Percentiles rank a stretch among this genome's conserved stretches.
Evolutionary conservation across 192 early-diverging fungal species (phyloP).

Genomic region (Linnemannia hyalina): DNA sequence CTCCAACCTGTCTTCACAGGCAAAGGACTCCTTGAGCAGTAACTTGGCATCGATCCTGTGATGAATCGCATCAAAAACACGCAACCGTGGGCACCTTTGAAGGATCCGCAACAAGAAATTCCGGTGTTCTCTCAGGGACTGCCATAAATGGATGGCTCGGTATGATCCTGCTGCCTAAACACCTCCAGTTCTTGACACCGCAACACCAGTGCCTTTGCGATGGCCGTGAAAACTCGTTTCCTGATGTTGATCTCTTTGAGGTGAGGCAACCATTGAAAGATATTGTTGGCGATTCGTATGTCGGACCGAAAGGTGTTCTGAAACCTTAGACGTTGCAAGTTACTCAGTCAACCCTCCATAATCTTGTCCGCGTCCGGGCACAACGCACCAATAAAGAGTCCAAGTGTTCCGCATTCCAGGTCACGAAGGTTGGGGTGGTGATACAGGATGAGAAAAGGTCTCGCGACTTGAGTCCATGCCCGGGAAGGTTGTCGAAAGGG

Average conservation of each 20-base stretch:
- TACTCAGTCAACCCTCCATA: background rate
- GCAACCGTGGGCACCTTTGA: no score
- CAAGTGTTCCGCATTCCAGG: background rate
- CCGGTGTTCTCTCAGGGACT: background rate
- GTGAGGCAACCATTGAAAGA: background rate
- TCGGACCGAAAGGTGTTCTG: background rate
- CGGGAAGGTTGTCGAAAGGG: background rate
- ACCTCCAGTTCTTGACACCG: background rate
- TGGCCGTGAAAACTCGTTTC: background rate
- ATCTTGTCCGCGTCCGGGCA: background rate
- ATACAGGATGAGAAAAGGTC: background rate
- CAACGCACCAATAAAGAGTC: background rate
- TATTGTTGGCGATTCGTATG: background rate
- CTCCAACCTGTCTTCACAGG: background rate
- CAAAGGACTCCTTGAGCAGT: background rate
- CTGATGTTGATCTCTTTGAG: background rate
- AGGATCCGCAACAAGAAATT: background rate
- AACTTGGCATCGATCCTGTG: background rate
- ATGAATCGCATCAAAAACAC: constrained; percentile 5
- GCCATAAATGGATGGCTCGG: background rate
- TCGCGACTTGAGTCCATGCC: background rate
- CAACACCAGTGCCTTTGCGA: background rate
- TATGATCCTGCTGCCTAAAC: background rate
- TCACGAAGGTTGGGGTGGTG: background rate
- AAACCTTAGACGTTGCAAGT: background rate